Evolutionary conservation across 2,329 filamentous ascomycete genomes (phyloP), one percentile per base, ranked within the genome.

Genomic region (Colletotrichum magnum): DNA sequence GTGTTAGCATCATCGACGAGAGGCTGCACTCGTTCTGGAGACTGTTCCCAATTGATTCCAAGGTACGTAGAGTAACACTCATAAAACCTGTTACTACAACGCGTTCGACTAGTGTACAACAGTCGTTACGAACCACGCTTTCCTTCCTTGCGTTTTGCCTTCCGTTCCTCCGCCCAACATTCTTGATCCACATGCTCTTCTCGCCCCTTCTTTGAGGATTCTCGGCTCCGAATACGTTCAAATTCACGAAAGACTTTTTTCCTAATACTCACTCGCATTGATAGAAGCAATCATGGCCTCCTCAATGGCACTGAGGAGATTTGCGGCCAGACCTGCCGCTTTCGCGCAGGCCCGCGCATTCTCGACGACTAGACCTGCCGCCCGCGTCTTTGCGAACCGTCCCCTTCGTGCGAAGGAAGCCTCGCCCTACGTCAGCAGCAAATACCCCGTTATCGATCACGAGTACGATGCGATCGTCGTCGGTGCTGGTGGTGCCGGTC

Each of bases 401-500:
- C 93, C 94, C 74, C 88, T 98, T 74, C 92, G 94, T 81, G 96
- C 95, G 67, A 97, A 97, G 87, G 95, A 98, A 86, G 95, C 95
- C 39, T 93, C 93, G 72, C 91, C 93, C 56, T 93, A 94, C 79
- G 89, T 97, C 77, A 93, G 91, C 82, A 92, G 88, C 82, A 96
- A 97, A 84, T 98, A 99, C 83, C 93, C 94, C 58, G 93, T 99
- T 77, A 95, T 99, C 82, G 96, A 98, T 82, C 96, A 99, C 85
- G 94, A 98, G 85, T 98, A 98, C 84, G 96, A 98, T 92, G 95
- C 95, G 72, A 88, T 99, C 76, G 96, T 99, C 71, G 94, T 96
- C 73, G 93, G 93, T 76, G 93, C 93, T 71, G 93, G 93, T 79
- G 93, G 93, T 76, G 87, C 93, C 71, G 93, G 93, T 81, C 87